phyloP scores from a whole-genome alignment of 164 flowering plant species.

The Euptelea pleiosperma region DNA sequence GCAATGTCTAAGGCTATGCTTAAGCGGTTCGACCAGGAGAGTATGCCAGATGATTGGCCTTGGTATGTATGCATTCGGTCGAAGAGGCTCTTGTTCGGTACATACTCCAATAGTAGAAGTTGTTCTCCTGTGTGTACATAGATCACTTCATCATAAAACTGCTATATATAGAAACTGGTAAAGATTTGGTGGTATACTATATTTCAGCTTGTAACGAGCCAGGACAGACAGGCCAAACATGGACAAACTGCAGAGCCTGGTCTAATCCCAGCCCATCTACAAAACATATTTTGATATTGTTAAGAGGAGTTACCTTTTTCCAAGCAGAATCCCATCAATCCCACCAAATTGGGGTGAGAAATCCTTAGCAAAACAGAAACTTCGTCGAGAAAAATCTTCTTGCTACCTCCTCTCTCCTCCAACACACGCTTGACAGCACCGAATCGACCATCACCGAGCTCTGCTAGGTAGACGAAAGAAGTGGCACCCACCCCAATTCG shows the following conservation, averaged over 20 bases:
- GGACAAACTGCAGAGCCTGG: no score
- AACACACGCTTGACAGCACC: slow-evolving; percentile 31
- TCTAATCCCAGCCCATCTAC: no score
- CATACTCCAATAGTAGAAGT: slow-evolving; percentile 34
- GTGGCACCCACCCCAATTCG: slow-evolving; percentile 34
- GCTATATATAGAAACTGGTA: no score
- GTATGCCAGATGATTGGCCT: slow-evolving; percentile 26
- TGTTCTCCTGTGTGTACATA: slow-evolving; percentile 31
- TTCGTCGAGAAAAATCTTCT: slow-evolving; percentile 32
- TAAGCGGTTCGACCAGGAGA: slow-evolving; percentile 36
- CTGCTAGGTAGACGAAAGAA: slow-evolving; percentile 34
- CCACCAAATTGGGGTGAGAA: slow-evolving; percentile 37
- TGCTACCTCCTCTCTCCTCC: slow-evolving; percentile 33
- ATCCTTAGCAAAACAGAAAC: slow-evolving; percentile 33
- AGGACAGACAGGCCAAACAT: no score
- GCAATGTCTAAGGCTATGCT: slow-evolving; percentile 38
- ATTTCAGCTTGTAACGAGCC: no score
- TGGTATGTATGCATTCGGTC: slow-evolving; percentile 32
- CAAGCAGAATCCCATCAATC: slow-evolving; percentile 30
- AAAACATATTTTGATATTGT: no score
- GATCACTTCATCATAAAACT: no score
- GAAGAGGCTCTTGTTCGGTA: slow-evolving; percentile 30
- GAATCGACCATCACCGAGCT: slow-evolving; percentile 27
- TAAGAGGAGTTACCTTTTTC: slow-evolving; percentile 39
- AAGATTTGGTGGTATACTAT: no score